Conservation (phyloP, 2,329 filamentous ascomycete species). For the Domatiomyces catenatus region DNA sequence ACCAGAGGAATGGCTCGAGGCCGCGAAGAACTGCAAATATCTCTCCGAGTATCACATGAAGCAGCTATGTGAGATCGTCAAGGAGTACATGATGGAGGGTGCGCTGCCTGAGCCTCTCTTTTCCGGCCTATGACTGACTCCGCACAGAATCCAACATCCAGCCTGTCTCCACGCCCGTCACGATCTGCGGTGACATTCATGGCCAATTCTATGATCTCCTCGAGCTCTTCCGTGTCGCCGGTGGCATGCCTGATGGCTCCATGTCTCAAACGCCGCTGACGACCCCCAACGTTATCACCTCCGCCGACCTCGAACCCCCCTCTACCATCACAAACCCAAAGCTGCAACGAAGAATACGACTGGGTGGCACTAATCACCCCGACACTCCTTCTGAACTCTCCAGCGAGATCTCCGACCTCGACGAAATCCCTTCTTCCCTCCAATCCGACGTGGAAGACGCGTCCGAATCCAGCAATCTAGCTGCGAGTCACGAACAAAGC, state of each 20-base stretch:
- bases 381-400: conserved; percentile 13
- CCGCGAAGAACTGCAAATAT: conserved; percentile 94
- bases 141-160: conserved; percentile 86
- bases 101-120: conserved; percentile 16
- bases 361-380: conserved; percentile 14
- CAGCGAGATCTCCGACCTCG: conserved; percentile 26
- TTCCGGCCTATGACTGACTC: conserved; percentile 3
- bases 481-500: conserved; percentile 32
- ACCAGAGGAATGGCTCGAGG: conserved; percentile 89
- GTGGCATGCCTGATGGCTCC: conserved; percentile 83
- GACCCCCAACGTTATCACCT: conserved; percentile 59
- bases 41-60: conserved; percentile 96
- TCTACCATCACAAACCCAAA: conserved; percentile 78
- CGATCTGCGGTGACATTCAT: conserved; percentile 94
- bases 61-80: conserved; percentile 94
- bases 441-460: conserved; percentile 24
- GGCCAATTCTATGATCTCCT: conserved; percentile 97
- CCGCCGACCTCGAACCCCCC: conserved; percentile 84
- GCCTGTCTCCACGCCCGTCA: conserved; percentile 91
- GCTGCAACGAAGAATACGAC: conserved; percentile 69
- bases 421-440: conserved; percentile 35
- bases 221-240: conserved; percentile 89
- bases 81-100: conserved; percentile 98
- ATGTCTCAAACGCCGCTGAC: conserved; percentile 46
- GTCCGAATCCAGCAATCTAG: conserved; percentile 15